Evolutionary conservation across 345 rosid genomes (phyloP).

Genomic region (Dipteronia dyeriana): DNA sequence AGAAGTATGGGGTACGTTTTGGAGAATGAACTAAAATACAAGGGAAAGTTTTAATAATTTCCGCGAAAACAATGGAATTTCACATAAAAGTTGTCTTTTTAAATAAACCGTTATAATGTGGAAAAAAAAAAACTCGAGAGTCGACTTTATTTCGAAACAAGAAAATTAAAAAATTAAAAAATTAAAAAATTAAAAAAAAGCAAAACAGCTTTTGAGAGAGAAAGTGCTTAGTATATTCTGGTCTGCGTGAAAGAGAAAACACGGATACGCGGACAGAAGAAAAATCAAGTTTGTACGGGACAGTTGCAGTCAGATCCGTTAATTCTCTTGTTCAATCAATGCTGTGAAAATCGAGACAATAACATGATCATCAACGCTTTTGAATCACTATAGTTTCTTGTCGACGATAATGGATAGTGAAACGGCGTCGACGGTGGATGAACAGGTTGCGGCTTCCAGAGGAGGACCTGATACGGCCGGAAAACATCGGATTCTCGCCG

Average conservation of each 20-base stretch:
- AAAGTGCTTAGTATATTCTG: not conserved
- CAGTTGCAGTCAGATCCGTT: slow-evolving; percentile 12
- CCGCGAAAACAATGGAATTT: no score
- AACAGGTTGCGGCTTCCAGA: slow-evolving; percentile 24
- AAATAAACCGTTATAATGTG: not conserved
- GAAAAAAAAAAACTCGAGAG: not conserved
- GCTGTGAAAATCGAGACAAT: not conserved
- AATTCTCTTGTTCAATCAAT: not conserved
- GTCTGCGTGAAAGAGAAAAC: not conserved
- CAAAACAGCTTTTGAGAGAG: slow-evolving; percentile 24
- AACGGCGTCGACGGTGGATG: slow-evolving; percentile 44
- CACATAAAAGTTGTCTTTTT: not conserved
- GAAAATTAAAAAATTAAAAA: not conserved
- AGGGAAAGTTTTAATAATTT: no score
- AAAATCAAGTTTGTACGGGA: slow-evolving; percentile 14
- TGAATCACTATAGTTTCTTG: slow-evolving; percentile 18
- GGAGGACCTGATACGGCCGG: slow-evolving; percentile 56
- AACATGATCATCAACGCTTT: slow-evolving; percentile 12
- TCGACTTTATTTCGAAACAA: not conserved
- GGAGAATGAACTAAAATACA: no score
- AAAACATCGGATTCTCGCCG: slow-evolving; percentile 74
- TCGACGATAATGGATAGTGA: slow-evolving; percentile 35
- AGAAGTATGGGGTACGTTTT: no score
- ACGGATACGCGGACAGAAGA: not conserved
- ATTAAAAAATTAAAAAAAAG: slow-evolving; percentile 11